Conservation (phyloP, 2,329 filamentous ascomycete genomes). For the Cyphellophora europaea region DNA sequence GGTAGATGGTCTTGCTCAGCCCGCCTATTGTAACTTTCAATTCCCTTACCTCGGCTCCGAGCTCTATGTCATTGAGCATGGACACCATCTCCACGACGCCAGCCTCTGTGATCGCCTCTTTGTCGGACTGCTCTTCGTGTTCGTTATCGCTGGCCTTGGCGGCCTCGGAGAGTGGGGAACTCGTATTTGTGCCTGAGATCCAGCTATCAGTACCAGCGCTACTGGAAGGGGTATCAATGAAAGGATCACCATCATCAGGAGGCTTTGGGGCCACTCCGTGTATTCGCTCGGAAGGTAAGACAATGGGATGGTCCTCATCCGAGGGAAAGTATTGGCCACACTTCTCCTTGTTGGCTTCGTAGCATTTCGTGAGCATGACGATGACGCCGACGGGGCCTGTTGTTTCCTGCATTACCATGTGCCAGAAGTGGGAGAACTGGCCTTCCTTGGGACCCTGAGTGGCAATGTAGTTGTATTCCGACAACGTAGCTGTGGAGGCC, state of each 20-base stretch:
- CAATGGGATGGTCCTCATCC: slow-evolving; percentile 41
- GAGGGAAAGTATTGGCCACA: slow-evolving; percentile 82
- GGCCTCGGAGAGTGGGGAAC: background rate
- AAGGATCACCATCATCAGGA: slow-evolving; percentile 39
- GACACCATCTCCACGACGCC: slow-evolving; percentile 57
- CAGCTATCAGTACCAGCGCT: slow-evolving; percentile 18
- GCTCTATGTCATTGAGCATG: slow-evolving; percentile 45
- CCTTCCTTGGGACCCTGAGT: slow-evolving; percentile 71
- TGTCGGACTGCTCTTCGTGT: background rate
- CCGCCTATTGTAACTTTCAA: slow-evolving; percentile 44
- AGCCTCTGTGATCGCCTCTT: slow-evolving; percentile 1
- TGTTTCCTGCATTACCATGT: slow-evolving; percentile 86
- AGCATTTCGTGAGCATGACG: slow-evolving; percentile 87
- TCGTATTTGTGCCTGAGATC: slow-evolving; percentile 5
- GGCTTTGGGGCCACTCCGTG: slow-evolving; percentile 47
- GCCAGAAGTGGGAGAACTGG: slow-evolving; percentile 77
- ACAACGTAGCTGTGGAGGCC: slow-evolving; percentile 1
- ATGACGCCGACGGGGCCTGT: slow-evolving; percentile 62
- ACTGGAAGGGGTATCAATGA: slow-evolving; percentile 13
- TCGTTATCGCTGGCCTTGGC: background rate
- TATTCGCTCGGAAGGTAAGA: slow-evolving; percentile 24
- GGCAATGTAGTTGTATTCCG: slow-evolving; percentile 58
- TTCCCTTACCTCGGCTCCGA: slow-evolving; percentile 62
- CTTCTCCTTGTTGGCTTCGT: slow-evolving; percentile 69
- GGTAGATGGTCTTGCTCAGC: slow-evolving; percentile 61